phyloP scores from a whole-genome alignment of 1,284 basidiomycete genomes.

The Ceratobasidium sp. region DNA sequence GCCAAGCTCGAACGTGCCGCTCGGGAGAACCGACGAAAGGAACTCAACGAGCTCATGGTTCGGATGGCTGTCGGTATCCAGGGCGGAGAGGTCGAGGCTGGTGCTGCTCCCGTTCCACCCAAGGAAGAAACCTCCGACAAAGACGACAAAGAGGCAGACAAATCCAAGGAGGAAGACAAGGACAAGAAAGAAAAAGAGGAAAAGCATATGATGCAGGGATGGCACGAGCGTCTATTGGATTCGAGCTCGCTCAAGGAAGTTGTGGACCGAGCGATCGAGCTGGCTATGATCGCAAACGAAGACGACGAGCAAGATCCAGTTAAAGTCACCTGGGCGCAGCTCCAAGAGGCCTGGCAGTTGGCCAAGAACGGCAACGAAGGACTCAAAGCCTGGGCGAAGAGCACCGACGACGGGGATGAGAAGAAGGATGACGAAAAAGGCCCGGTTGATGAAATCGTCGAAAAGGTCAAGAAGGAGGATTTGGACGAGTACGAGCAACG shows the following conservation, averaged over 20 bases:
- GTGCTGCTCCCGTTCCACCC: slow-evolving; percentile 42
- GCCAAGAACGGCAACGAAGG: not conserved
- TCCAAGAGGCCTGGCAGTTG: not conserved
- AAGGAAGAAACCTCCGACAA: slow-evolving; percentile 49
- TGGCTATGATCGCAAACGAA: slow-evolving; percentile 40
- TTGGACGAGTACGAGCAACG: slow-evolving; percentile 51
- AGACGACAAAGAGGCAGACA: not conserved
- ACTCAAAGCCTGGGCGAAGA: not conserved
- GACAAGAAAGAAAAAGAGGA: too few species aligned
- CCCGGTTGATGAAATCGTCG: slow-evolving; percentile 66
- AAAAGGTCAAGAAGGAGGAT: slow-evolving; percentile 67
- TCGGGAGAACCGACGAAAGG: slow-evolving; percentile 67
- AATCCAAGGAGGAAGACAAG: slow-evolving; percentile 49
- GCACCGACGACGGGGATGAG: not conserved
- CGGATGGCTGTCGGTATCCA: slow-evolving; percentile 77
- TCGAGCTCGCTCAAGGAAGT: slow-evolving; percentile 24
- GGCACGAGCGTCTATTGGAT: not conserved
- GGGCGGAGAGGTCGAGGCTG: slow-evolving; percentile 70
- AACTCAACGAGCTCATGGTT: too few species aligned
- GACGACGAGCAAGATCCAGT: slow-evolving; percentile 57
- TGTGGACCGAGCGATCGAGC: slow-evolving; percentile 47
- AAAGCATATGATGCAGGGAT: not conserved
- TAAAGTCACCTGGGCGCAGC: slow-evolving; percentile 77
- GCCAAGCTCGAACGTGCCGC: slow-evolving; percentile 61
- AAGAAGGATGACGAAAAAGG: not conserved